Conservation (phyloP, 306 rosid genomes). For the Parietaria judaica region DNA sequence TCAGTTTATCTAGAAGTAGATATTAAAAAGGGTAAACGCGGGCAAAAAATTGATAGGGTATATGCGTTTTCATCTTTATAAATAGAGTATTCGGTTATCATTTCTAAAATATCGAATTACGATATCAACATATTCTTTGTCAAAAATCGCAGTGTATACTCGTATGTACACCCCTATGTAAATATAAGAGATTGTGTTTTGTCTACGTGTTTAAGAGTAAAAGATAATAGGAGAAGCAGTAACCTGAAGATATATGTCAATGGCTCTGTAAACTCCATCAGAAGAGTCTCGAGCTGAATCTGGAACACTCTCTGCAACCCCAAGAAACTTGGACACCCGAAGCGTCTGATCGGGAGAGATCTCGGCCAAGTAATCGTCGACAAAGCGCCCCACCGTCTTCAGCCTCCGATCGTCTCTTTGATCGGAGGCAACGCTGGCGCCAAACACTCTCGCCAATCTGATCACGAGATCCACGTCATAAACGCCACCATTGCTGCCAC, state of each 20-base stretch:
- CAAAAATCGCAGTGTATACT: too few species aligned
- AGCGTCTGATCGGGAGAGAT: conserved; percentile 71
- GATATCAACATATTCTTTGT: too few species aligned
- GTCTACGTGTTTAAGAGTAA: too few species aligned
- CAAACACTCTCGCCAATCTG: conserved; percentile 51
- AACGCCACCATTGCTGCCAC: conserved; percentile 12
- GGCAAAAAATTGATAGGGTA: too few species aligned
- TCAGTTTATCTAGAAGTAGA: too few species aligned
- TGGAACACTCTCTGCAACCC: conserved; percentile 62
- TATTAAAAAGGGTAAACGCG: too few species aligned
- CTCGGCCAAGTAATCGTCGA: conserved; percentile 59
- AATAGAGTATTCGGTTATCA: too few species aligned
- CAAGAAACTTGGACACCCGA: conserved; percentile 55
- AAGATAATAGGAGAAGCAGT: conserved; percentile 4
- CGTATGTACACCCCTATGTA: too few species aligned
- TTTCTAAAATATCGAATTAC: too few species aligned
- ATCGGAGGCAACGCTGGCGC: conserved; percentile 1
- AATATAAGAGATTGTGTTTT: too few species aligned
- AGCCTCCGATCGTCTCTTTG: conserved; percentile 26
- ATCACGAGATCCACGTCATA: conserved; percentile 64
- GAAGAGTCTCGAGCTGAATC: conserved; percentile 54
- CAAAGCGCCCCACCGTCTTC: conserved; percentile 53
- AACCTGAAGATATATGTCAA: conserved; percentile 73
- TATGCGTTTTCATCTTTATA: too few species aligned
- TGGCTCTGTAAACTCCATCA: conserved; percentile 69